phyloP scores from a whole-genome alignment of 805 yeast genomes.

The Lipomyces sp. region DNA sequence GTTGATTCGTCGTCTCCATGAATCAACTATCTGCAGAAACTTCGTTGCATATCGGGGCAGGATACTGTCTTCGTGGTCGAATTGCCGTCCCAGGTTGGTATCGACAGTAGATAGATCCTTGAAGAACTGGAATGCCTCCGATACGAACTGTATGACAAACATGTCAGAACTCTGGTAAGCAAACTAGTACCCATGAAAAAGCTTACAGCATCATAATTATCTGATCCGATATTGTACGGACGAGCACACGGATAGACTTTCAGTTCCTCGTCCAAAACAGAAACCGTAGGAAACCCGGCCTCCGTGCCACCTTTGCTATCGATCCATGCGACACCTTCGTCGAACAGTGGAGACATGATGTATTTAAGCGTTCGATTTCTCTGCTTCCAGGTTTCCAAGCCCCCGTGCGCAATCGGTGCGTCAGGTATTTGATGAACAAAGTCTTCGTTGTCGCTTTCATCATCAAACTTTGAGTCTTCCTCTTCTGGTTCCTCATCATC shows the following conservation, averaged over 20 bases:
- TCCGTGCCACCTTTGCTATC: conserved; percentile 1
- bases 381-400: conserved; percentile 27
- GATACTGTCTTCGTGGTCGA: conserved; percentile 8
- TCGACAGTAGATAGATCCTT: conserved; percentile 10
- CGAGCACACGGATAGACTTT: conserved; percentile 27
- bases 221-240: conserved; percentile 17
- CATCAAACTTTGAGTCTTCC: conserved; percentile 4
- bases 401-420: conserved; percentile 34
- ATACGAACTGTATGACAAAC: conserved; percentile 12
- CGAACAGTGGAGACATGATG: conserved; percentile 24
- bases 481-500: conserved; percentile 5
- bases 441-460: not conserved
- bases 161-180: not conserved
- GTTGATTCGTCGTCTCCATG: conserved; percentile 18
- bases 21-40: conserved; percentile 18
- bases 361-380: conserved; percentile 34
- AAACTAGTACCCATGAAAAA: not conserved
- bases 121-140: conserved; percentile 18
- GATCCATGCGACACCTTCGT: conserved; percentile 35
- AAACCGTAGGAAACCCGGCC: not conserved
- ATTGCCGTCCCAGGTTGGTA: not conserved
- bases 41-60: conserved; percentile 11
- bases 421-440: conserved; percentile 12
- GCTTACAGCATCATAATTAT: conserved; percentile 20
- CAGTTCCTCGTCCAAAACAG: conserved; percentile 23